Evolutionary conservation across 75 land plant genomes (phyloP), one percentile per base, ranked within the genome.

Genomic region (Sequoiadendron giganteum): DNA sequence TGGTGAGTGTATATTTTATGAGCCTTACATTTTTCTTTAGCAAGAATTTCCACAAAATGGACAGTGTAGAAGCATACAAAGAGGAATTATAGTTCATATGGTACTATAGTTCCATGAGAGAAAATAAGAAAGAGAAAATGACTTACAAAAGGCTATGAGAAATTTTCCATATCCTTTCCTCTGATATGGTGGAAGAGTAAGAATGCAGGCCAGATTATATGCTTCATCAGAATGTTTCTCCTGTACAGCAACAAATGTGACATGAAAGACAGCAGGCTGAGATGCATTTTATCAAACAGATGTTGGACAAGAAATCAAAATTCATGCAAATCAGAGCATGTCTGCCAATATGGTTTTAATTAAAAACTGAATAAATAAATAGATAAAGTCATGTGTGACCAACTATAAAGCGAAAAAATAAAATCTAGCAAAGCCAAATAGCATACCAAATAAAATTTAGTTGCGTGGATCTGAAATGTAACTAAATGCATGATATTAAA

Each of bases 161-260:
- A 98, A 98, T 55, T 98, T 98, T 15, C 99, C 99, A 92, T 98
- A 98, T 88, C 99, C 99, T 86, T 98, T 98, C 87, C 97, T 93
- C 87, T 98, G 99, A 90, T 98, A 98, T 1, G 99, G 99, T 40
- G 99, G 99, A 87, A 97, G 94, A 38, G 98, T 97, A 42, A 97
- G 90, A 87, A 97, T 97, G 86, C 99, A 97, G 14, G 99, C 99
- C 72, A 98, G 89, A 89, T 98, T 98, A 86, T 95, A 98, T 32
- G 96, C 93, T 87, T 98, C 99, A 85, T 96, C 98, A 14, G 99
- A 98, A 88, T 98, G 96, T 86, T 98, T 98, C 90, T 98, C 86
- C 86, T 85, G 86, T 34, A 85, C 42, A 56, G 38, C 15, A 75
- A 75, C 38, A 75, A 75, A 75, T 75, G 3, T 75, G n/a, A 75